A percentile compares a stretch with the other conserved stretches of the same genome.
These are phyloP conservation scores for Mortierella claussenii DNA, from an alignment of 192 early-diverging fungal genomes.

Conservation along the genomic window DNA sequence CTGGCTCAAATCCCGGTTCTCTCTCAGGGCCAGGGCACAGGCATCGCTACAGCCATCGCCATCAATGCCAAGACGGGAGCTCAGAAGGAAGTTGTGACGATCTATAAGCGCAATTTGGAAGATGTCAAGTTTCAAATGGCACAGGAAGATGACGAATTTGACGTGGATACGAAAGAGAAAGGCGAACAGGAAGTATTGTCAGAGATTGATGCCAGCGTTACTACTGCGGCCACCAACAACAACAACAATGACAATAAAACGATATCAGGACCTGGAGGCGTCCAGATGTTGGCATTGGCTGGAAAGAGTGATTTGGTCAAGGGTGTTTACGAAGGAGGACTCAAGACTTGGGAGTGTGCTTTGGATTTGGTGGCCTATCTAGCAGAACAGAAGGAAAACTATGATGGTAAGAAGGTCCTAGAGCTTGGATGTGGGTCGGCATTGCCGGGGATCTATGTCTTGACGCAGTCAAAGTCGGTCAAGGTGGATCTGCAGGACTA, in stretches of 20 bases:
- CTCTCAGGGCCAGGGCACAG: slow-evolving; percentile 20
- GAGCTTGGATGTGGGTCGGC: slow-evolving; percentile 93
- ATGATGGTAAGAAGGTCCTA: slow-evolving; percentile 59
- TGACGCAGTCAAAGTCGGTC: slow-evolving; percentile 58
- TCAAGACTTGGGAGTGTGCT: slow-evolving; percentile 98
- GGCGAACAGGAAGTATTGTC: no score
- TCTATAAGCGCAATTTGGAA: slow-evolving; percentile 78
- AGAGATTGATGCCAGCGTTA: no score
- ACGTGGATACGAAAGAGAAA: no score
- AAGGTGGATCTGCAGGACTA: slow-evolving; percentile 93
- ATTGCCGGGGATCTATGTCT: slow-evolving; percentile 84
- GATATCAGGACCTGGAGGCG: slow-evolving; percentile 27
- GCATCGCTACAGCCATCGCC: slow-evolving; percentile 28
- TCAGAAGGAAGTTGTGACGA: slow-evolving; percentile 36
- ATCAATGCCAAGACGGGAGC: slow-evolving; percentile 22
- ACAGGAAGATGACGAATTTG: slow-evolving; percentile 66
- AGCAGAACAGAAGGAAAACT: slow-evolving; percentile 51
- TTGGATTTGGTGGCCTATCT: slow-evolving; percentile 85
- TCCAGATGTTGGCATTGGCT: slow-evolving; percentile 58
- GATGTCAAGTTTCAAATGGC: slow-evolving; percentile 90
- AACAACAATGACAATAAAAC: slow-evolving; percentile 3
- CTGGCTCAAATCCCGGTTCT: slow-evolving; percentile 40
- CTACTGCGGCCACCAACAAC: slow-evolving; percentile 4
- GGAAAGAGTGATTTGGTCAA: slow-evolving; percentile 80
- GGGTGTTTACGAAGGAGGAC: slow-evolving; percentile 94